Base-by-base conservation (phyloP, 1,284 basidiomycete species). In the Tremellales sp. region DNA sequence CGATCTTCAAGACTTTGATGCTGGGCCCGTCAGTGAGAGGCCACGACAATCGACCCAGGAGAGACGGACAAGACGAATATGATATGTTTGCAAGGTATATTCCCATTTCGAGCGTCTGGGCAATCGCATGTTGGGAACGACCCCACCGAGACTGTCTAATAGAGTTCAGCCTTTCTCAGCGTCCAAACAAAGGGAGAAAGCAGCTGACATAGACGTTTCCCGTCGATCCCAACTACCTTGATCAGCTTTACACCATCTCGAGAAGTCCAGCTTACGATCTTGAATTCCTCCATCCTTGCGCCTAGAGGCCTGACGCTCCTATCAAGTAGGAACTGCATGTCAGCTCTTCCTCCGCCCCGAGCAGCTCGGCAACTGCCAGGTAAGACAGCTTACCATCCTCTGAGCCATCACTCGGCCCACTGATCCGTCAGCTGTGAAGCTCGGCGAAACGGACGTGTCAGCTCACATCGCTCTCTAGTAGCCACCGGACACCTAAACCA, bases 71-170 rank as follows among this genome's bases (percentile, higher is more conserved):
- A 54, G 29, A 57, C 35, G 31, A 57, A 57, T 13, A 57, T 57
- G 27, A 57, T 52, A 40, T 57, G 55, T 43, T 57, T 57, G 46
- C 55, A 57, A 2, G 55, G 55, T 12, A 36, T 23, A 37, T 53
- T 53, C 11, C 48, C 47, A 17, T 49, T 57, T 6, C 8, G 3
- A 26, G 29, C 33, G 36, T 57, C 55, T 17, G 55, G 52, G 35
- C 55, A 57, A 45, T 57, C 49, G 45, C 55, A 57, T 3, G 26
- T 17, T 0, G 49, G 52, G 7, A 40, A 12, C 4, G 39, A 35
- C 24, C 44, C 49, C 21, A 57, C 47, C 4, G n/a, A 15, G 21
- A 54, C 39, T 2, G 49, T 57, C 54, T 56, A 12, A 40, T 11
- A 19, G 27, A 25, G 42, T 45, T 4, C n/a, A 25, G 35, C 22